Base-by-base conservation (phyloP, 805 yeast species). In the Metschnikowia drakensbergensis region DNA sequence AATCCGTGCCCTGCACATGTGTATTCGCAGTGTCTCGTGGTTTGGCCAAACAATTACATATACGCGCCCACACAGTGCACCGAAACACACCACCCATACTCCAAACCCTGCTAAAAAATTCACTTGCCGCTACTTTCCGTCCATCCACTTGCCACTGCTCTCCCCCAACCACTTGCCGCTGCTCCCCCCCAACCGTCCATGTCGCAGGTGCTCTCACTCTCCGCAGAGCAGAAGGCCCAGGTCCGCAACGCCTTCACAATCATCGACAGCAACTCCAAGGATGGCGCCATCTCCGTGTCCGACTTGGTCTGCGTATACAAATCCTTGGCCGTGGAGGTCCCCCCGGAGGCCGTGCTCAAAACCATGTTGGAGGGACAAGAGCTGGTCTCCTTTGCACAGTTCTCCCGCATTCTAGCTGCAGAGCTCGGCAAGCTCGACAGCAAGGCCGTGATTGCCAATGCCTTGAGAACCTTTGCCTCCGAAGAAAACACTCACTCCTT, bases 251-350 rank as follows among this genome's bases (percentile, higher is more conserved):
- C 94, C 1, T 91, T 90, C 64, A 81, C 87, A 28, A 64, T 88
- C 56, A 80, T 91, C 6, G 97, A 91, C 60, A 85, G 85, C 33
- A 92, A 91, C 35, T 66, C 74, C 52, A 82, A 84, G 26, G 95
- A 90, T 58, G 88, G 89, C 1, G 60, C 65, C 4, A 81, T 87
- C 37, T 69, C 84, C 0, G 59, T 65, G 29, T 63, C 71, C 1
- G 94, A 87, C 63, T 59, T 91, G 46, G 69, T 67, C 34, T 71
- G 76, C 23, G 72, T 84, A 13, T 75, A 81, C 52, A 69, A 75
- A 36, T 76, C 79, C 8, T 54, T 84, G 11, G 86, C 84, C 0
- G 74, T 79, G 41, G 67, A 66, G 2, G 60, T 67, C 7, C 77
- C 76, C 2, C 59, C 66, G 3, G 76, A 75, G 8, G 65, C 67